Percentiles rank a stretch among this genome's conserved stretches.
Evolutionary conservation across 352 stramenopile genomes (phyloP).

Genomic region (Phytophthora podocarpi): DNA sequence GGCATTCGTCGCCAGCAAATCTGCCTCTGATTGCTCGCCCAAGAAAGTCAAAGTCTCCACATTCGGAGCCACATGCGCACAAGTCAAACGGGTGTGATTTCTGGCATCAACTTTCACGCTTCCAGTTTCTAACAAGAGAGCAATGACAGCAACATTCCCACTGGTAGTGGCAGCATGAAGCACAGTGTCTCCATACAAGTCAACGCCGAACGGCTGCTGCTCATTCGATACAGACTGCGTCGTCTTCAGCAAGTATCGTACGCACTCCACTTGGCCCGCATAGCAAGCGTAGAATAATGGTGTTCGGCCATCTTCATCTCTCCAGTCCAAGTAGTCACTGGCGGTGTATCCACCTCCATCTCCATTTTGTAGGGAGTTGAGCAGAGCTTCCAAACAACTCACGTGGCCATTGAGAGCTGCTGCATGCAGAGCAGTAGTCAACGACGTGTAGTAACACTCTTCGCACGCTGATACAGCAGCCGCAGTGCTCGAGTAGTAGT

Average conservation of each 20-base stretch:
- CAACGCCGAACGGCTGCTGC: slow-evolving; percentile 19
- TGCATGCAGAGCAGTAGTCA: slow-evolving; percentile 60
- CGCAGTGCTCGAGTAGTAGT: slow-evolving; percentile 11
- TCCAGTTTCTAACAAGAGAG: slow-evolving; percentile 45
- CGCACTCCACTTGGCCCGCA: slow-evolving; percentile 49
- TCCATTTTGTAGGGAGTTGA: slow-evolving; percentile 25
- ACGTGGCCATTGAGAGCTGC: slow-evolving; percentile 62
- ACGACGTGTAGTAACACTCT: slow-evolving; percentile 62
- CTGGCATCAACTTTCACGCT: slow-evolving; percentile 47
- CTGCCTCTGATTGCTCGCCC: slow-evolving; percentile 43
- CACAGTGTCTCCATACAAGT: slow-evolving; percentile 63
- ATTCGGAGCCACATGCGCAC: slow-evolving; percentile 52
- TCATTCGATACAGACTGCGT: slow-evolving; percentile 1
- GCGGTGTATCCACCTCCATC: slow-evolving; percentile 22
- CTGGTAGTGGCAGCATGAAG: slow-evolving; percentile 62
- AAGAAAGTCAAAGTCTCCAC: slow-evolving; percentile 43
- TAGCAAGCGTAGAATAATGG: slow-evolving; percentile 81
- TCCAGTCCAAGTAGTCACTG: slow-evolving; percentile 50
- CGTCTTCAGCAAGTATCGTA: slow-evolving; percentile 45
- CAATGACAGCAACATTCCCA: slow-evolving; percentile 33
- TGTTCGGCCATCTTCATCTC: slow-evolving; percentile 65
- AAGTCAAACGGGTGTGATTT: slow-evolving; percentile 45
- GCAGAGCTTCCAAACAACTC: slow-evolving; percentile 51
- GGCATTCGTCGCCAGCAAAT: slow-evolving; percentile 56
- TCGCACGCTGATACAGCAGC: slow-evolving; percentile 37